phyloP scores from a whole-genome alignment of 1,284 basidiomycete genomes.

The Hortiboletus rubellus region DNA sequence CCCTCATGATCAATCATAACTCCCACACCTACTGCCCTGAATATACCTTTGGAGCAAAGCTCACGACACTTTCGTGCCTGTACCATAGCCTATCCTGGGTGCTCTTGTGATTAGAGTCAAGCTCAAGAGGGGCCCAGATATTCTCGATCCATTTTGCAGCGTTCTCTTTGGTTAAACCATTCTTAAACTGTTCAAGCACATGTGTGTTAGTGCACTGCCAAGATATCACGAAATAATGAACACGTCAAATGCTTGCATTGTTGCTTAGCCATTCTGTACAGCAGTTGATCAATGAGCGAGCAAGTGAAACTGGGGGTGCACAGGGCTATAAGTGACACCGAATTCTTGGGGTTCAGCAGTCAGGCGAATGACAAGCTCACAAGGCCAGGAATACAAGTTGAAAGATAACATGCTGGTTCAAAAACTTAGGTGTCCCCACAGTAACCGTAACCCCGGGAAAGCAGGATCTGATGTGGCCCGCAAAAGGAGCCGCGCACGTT shows the following conservation, averaged over 20 bases:
- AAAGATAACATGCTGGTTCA: neutral
- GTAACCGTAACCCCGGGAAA: neutral
- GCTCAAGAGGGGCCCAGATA: slow-evolving; percentile 50
- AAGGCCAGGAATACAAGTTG: neutral
- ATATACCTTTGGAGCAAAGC: slow-evolving; percentile 52
- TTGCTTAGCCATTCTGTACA: neutral
- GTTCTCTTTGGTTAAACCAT: slow-evolving; percentile 53
- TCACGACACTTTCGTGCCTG: slow-evolving; percentile 38
- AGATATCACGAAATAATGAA: neutral
- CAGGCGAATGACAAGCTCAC: slow-evolving; percentile 3
- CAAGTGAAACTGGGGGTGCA: neutral
- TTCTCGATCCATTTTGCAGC: slow-evolving; percentile 46
- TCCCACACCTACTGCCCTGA: neutral
- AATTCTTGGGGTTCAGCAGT: neutral
- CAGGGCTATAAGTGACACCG: neutral
- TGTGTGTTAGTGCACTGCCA: neutral
- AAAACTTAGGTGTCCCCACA: neutral
- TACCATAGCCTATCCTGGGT: slow-evolving; percentile 55
- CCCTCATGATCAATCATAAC: neutral
- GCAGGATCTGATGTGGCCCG: neutral
- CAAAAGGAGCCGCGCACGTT: neutral
- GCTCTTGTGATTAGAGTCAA: slow-evolving; percentile 52
- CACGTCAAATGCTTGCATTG: neutral
- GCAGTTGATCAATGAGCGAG: neutral
- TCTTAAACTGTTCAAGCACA: slow-evolving; percentile 33